Evolutionary conservation across 371 early-diverging fungal species (phyloP).

Genomic region (Mucor racemosus): DNA sequence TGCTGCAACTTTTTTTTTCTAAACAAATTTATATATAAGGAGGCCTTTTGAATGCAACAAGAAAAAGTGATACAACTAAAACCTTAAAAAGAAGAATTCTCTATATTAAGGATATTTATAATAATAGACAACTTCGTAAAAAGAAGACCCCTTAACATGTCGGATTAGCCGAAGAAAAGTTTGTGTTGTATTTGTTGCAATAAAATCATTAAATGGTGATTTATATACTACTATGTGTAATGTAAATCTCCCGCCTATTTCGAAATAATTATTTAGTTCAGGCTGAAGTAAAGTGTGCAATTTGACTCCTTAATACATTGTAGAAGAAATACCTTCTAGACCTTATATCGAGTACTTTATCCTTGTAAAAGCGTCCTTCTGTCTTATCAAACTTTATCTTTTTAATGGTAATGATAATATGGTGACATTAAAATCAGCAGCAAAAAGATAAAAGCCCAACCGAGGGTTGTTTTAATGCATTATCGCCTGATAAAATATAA

Average conservation of each 20-base stretch:
- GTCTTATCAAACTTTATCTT: constrained; percentile 3
- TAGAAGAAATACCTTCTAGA: not conserved
- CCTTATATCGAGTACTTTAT: not conserved
- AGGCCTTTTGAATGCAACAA: not conserved
- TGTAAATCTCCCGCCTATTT: constrained; percentile 1
- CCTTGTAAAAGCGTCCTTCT: not conserved
- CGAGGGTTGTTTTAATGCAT: not conserved
- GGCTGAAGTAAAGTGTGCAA: not conserved
- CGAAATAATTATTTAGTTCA: not conserved
- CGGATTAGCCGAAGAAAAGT: not conserved
- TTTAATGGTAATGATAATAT: not conserved
- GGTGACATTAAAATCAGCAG: not conserved
- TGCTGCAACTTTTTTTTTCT: not conserved
- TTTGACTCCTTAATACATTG: not conserved
- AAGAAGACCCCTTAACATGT: not conserved
- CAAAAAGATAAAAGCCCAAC: constrained; percentile 2
- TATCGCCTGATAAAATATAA: not conserved
- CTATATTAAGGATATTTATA: constrained; percentile 1
- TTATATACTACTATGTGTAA: not conserved
- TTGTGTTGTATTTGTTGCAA: no score
- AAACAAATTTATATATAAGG: not conserved
- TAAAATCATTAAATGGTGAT: no score
- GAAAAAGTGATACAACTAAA: constrained; percentile 1
- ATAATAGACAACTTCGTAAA: not conserved
- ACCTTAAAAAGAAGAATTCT: constrained; percentile 1